Percentiles rank a stretch among this genome's conserved stretches.
Evolutionary conservation across 2,329 filamentous ascomycete species (phyloP).

Genomic region (Ceratocystis eucalypticola): DNA sequence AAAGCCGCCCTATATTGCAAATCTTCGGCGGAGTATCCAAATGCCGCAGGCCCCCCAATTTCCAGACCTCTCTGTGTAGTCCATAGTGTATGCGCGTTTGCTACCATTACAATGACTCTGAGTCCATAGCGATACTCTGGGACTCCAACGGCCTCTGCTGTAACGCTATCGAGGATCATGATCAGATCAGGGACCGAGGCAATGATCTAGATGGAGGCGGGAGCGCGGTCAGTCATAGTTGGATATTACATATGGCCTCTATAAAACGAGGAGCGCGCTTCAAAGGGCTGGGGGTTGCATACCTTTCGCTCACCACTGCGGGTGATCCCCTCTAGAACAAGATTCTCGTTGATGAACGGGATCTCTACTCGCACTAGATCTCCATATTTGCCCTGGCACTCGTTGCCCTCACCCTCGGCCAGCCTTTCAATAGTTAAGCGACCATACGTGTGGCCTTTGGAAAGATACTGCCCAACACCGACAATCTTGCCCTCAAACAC

Average conservation of each 20-base stretch:
- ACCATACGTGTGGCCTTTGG: constrained; percentile 24
- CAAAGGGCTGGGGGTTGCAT: not conserved
- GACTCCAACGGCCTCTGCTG: constrained; percentile 28
- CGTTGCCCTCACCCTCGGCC: constrained; percentile 28
- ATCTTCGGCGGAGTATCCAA: constrained; percentile 13
- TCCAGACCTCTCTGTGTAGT: constrained; percentile 5
- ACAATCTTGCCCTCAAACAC: constrained; percentile 25
- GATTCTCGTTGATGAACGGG: constrained; percentile 46
- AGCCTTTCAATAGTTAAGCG: constrained; percentile 30
- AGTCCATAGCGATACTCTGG: constrained; percentile 26
- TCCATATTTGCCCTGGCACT: constrained; percentile 21
- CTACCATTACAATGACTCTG: constrained; percentile 16
- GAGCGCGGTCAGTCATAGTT: not conserved
- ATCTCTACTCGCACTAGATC: constrained; percentile 29
- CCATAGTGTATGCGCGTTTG: constrained; percentile 17
- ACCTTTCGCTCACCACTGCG: constrained; percentile 22
- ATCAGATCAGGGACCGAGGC: constrained; percentile 33
- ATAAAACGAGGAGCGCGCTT: not conserved
- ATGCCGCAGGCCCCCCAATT: constrained; percentile 12
- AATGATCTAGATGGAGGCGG: constrained; percentile 21
- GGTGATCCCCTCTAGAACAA: constrained; percentile 28
- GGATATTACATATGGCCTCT: not conserved
- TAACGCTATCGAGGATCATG: constrained; percentile 28
- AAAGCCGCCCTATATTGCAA: constrained; percentile 13
- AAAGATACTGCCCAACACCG: constrained; percentile 14